phyloP scores from a whole-genome alignment of 768 basidiomycete genomes.

The Vishniacozyma victoriae region DNA sequence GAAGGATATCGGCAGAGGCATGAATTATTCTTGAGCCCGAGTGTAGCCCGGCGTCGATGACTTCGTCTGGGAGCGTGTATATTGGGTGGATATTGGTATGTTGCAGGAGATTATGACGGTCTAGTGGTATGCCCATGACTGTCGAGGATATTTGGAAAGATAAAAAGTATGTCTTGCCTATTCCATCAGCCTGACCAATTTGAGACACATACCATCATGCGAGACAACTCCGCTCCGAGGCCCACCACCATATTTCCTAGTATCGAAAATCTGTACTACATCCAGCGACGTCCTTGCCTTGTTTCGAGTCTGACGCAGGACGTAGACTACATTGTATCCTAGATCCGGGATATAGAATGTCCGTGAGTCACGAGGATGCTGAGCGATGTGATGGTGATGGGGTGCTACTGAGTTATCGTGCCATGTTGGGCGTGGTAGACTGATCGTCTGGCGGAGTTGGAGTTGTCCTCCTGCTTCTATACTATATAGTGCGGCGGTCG shows the following conservation, averaged over 20 bases:
- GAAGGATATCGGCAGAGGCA: background rate
- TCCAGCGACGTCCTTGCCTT: too few relatives aligned
- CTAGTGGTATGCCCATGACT: background rate
- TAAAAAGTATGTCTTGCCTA: background rate
- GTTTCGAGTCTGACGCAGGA: background rate
- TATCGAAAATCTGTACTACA: background rate
- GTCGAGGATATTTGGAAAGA: background rate
- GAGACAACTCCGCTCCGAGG: background rate
- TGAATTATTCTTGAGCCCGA: background rate
- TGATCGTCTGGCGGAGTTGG: background rate
- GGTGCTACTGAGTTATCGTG: background rate
- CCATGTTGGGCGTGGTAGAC: background rate
- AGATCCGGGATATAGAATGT: slow-evolving; percentile 2
- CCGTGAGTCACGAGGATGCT: background rate
- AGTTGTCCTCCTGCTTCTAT: background rate
- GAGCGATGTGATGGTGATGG: slow-evolving; percentile 2
- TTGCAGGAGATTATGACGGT: background rate
- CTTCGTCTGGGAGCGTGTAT: background rate
- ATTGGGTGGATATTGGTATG: background rate
- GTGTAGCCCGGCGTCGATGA: background rate
- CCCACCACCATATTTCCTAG: background rate
- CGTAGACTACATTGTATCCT: background rate
- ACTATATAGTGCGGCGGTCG: too few relatives aligned
- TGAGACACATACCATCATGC: background rate
- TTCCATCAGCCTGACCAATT: background rate